These are phyloP conservation scores for Hygrophoropsis aurantiaca DNA, from an alignment of 768 basidiomycete genomes.

Conservation along the genomic window DNA sequence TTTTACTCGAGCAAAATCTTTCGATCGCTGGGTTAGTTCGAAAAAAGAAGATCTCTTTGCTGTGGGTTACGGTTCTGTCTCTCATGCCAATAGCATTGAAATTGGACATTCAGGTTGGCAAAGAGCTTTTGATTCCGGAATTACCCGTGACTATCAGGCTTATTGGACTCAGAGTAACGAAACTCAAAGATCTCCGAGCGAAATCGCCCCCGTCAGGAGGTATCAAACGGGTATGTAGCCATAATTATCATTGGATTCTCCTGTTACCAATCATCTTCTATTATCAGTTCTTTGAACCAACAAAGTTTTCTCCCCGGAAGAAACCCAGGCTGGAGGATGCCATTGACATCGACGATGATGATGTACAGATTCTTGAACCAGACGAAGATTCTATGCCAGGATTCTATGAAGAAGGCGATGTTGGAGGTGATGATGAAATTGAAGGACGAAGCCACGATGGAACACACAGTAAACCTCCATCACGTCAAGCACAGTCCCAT, in stretches of 20 bases:
- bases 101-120: conserved; percentile 58
- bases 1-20: conserved; percentile 82
- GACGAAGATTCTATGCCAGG: conserved; percentile 48
- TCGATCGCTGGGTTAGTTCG: conserved; percentile 68
- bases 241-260: background rate
- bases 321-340: conserved; percentile 33
- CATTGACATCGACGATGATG: conserved; percentile 19
- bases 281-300: conserved; percentile 58
- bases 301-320: conserved; percentile 37
- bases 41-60: conserved; percentile 77
- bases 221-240: conserved; percentile 70
- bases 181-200: conserved; percentile 77
- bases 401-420: conserved; percentile 47
- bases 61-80: conserved; percentile 39
- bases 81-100: conserved; percentile 5
- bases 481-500: conserved; percentile 17
- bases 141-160: conserved; percentile 78
- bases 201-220: conserved; percentile 42
- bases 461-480: conserved; percentile 4
- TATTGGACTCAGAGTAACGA: conserved; percentile 86
- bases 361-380: conserved; percentile 9
- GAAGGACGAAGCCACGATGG: conserved; percentile 4
- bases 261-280: background rate
- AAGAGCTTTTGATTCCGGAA: conserved; percentile 79
- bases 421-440: conserved; percentile 6